These are phyloP conservation scores for Talaromyces stipitatus DNA, from an alignment of 495 filamentous ascomycete species.

Conservation along the genomic window DNA sequence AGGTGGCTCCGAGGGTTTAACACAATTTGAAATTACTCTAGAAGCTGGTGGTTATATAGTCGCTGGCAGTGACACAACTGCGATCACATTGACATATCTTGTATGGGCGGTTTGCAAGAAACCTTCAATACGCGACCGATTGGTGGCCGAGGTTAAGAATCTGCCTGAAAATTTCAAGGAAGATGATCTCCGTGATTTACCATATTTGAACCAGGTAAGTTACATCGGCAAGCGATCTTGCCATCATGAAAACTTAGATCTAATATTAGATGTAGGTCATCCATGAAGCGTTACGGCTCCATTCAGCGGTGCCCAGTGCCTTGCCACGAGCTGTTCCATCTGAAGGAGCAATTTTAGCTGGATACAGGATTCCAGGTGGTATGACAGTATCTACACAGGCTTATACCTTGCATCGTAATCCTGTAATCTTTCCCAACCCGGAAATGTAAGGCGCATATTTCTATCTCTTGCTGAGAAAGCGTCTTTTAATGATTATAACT, in stretches of 20 bases:
- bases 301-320: conserved; percentile 40
- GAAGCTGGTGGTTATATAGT: conserved; percentile 42
- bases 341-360: conserved; percentile 19
- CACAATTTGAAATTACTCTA: conserved; percentile 30
- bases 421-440: conserved; percentile 18
- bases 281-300: conserved; percentile 48
- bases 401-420: conserved; percentile 37
- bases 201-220: no score
- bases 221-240: no score
- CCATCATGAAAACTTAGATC: no score
- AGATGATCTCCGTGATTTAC: no score
- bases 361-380: conserved; percentile 22
- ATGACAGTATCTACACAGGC: conserved; percentile 29
- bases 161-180: no score
- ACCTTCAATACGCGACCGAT: no score
- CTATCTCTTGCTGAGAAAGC: no score
- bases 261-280: conserved; percentile 44
- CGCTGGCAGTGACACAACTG: conserved; percentile 38
- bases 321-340: conserved; percentile 29
- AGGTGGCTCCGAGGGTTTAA: conserved; percentile 25
- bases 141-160: no score
- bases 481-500: no score
- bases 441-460: conserved; percentile 11
- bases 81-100: conserved; percentile 33
- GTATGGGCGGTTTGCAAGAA: conserved; percentile 23